Base-by-base conservation (phyloP, 352 stramenopile species). In the Phytophthora colocasiae region DNA sequence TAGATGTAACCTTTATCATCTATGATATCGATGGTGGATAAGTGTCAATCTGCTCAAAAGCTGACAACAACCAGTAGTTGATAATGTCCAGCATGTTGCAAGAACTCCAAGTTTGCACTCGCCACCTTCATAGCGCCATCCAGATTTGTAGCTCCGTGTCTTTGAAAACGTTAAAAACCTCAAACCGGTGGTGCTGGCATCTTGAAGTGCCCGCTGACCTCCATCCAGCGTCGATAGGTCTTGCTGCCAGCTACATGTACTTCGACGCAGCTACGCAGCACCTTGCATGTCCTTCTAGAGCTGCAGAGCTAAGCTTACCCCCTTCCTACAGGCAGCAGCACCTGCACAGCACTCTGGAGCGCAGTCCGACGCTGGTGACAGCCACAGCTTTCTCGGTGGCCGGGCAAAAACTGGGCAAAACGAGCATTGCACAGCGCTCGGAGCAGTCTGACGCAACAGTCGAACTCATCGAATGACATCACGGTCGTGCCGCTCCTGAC, bases 381-480 rank as follows among this genome's bases (percentile, higher is more conserved):
- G 57, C 48, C 46, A 53, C n/a, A 22, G 46, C 50, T 49, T 53
- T 24, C 34, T 12, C 19, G 14, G 9, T n/a, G 22, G 9, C 8
- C 26, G 63, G 17, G 48, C 63, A 71, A 45, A 71, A 53, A 71
- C 56, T 17, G 48, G 56, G 27, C 63, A 32, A 39, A 15, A 38
- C 46, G 7, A 40, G 51, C 46, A 65, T 57, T 71, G 36, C 66
- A 68, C 56, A 44, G 31, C 31, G 11, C n/a, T 31, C 7, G 51
- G 31, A 7, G 29, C n/a, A 71, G 55, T 71, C 55, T 75, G 56
- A 66, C 48, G 56, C 56, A 66, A 62, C 24, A 53, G 31, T 36
- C 31, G 12, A 36, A 36, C 31, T 36, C 27, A 38, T 22, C 12
- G 45, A 52, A 82, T 87, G 79, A 87, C 79, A 87, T 87, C 79